Percentiles rank a stretch among this genome's conserved stretches.
Evolutionary conservation across 2,329 filamentous ascomycete species (phyloP).

Genomic region (Apiospora marii): DNA sequence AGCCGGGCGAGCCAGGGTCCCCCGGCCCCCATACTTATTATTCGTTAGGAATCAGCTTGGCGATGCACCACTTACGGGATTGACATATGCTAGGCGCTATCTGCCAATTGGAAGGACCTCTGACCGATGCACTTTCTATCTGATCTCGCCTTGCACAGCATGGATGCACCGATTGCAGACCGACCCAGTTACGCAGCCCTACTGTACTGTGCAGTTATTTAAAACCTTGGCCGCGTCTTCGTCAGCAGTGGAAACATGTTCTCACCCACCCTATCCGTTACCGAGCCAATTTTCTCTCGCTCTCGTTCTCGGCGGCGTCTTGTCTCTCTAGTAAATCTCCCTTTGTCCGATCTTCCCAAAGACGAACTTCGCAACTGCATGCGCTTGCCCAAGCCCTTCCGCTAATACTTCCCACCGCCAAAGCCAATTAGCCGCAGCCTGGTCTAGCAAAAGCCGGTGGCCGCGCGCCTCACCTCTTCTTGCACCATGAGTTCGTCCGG

Average conservation of each 20-base stretch:
- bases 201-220: not conserved
- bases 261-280: not conserved
- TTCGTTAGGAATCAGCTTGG: slow-evolving; percentile 14
- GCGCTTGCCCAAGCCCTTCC: not conserved
- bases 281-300: not conserved
- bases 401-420: not conserved
- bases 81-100: not conserved
- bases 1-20: not conserved
- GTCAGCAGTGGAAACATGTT: slow-evolving; percentile 15
- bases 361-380: not conserved
- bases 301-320: not conserved
- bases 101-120: not conserved
- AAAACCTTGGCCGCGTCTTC: slow-evolving; percentile 8
- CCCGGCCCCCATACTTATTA: not conserved
- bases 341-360: not conserved
- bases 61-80: not conserved
- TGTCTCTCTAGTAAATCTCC: not conserved
- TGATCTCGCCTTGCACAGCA: not conserved
- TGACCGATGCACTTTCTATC: not conserved
- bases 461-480: too few relatives aligned
- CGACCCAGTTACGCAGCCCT: not conserved
- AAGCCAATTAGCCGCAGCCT: not conserved
- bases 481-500: slow-evolving; percentile 34
- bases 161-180: not conserved
- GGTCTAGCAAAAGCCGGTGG: not conserved